Evolutionary conservation across 2,329 filamentous ascomycete genomes (phyloP), one percentile per base, ranked within the genome.

Genomic region (Paraconiothyrium sp.): DNA sequence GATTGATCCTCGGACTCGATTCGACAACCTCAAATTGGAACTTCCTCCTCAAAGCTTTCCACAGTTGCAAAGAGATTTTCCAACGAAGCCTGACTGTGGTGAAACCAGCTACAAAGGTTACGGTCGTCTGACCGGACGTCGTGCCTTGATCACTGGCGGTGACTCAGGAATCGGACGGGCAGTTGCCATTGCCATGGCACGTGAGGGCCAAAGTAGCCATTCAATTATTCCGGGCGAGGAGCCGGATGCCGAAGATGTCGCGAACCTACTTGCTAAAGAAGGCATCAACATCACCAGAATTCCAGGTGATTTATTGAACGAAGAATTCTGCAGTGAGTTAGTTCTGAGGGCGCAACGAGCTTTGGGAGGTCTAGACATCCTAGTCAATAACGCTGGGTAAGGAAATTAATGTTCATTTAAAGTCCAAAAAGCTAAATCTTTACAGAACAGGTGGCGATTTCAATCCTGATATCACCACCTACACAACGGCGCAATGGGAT

Each of bases 61-160:
- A 55, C 49, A 54, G 6, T 22, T 59, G 20, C 49, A 59, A 34
- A 37, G 43, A 41, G 50, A 54, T 41, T 59, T 59, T 22, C 24
- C 49, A 5, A 58, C 56, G 13, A 58, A 56, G 22, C 60, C 60
- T 13, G 60, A 59, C 32, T 44, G 57, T 47, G 60, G 57, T 5
- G 60, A 63, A 41, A 46, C 20, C 14, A 60, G 51, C 27, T 75
- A 76, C 51, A 70, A 74, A 54, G 72, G 73, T n/a, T 65, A 67
- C 37, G 72, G 71, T 13, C 67, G 73, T 22, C 65, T 76, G 14
- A 63, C 70, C 43, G 69, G 69, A 57, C 75, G 74, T 58, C 60
- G 58, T 27, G 64, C 62, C 3, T 41, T 67, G 41, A 64, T 68
- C 35, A 67, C 64, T 10, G 65, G 64, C 11, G 62, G 62, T 3